Evolutionary conservation across 139 green algal genomes (phyloP), one percentile per base, ranked within the genome.

Genomic region (Chlorella sp.): DNA sequence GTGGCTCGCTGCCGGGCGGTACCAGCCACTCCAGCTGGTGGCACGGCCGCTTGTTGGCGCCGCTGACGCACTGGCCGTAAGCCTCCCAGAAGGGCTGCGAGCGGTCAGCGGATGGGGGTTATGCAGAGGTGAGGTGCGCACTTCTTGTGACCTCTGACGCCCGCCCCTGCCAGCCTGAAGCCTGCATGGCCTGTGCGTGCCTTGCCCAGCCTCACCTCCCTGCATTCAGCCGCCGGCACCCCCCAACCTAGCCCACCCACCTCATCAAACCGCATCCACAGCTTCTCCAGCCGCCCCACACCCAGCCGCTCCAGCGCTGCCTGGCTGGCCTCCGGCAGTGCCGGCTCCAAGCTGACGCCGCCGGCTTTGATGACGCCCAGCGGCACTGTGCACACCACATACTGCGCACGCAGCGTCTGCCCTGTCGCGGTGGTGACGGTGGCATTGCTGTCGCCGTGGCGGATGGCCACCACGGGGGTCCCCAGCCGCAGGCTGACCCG

Each of bases 341-440:
- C 39, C 55, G 86, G 86, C 0, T 85, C 36, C 47, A 90, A 71
- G 25, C 5, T 15, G 20, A 90, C 21, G 26, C 18, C 41, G 12
- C 41, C 70, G 25, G 26, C 32, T 9, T 78, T 62, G 23, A 90
- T 41, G 44, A 90, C 86, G 21, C 86, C 86, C 67, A 89, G 47
- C 67, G 83, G 86, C 30, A 81, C 32, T 15, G 83, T 87, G 28
- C 67, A 89, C 15, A 90, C 18, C 38, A 90, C 71, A 30, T 80
- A 90, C 41, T 89, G 86, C 47, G 86, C 80, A n/a, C 63, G n/a
- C 78, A 83, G 78, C 30, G 36, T 7, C 38, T 34, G 16, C 39
- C 78, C 63, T 0, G 26, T n/a, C 4, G 63, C 63, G 6, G 63
- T 74, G 17, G 39, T 38, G 18, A 74, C 78, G 26, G 51, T 56